Base-by-base conservation (phyloP, 129 eudicot genomes). In the Lactuca sativa region DNA sequence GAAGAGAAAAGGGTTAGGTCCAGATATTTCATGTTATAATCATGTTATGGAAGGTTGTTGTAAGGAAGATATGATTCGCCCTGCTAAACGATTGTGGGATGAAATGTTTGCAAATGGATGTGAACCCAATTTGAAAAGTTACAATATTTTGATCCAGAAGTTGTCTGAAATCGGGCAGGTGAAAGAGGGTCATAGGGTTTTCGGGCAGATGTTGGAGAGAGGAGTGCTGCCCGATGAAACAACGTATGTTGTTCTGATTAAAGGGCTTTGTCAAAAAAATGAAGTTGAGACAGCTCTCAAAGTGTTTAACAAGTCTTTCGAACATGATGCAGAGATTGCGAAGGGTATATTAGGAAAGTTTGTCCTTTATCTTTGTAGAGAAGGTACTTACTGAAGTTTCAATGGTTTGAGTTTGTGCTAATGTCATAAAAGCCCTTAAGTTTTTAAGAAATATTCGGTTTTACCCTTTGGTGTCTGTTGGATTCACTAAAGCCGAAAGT, bases 31-130 rank as follows among this genome's bases (percentile, higher is more conserved):
- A 25, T 79, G 80, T 32, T 92, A 92, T 66, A 89, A 92, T 83
- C 25, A 11, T 66, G 83, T 92, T 38, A 83, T 92, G 84, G 97
- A 88, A 55, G 96, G 88, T 59, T 86, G 88, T 67, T 92, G 97
- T 77, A 77, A 51, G 71, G 95, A 86, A 37, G 95, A 89, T 77
- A 81, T 89, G 30, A 37, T 89, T 12, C 91, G 95, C 15, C 98
- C 98, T n/a, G 98, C 96, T 32, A 92, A 83, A 71, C 82, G 93
- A 56, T 73, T 92, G 57, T 92, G 98, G 98, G 98, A 92, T 80
- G 96, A 92, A 77, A 92, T 92, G 98, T 86, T 92, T 85, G 80
- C 90, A 11, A 86, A 84, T 74, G 91, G 96, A 10, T 87, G 90
- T 70, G 72, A 52, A 48, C 95, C 95, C 32, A 73, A 85, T 76